These are phyloP conservation scores for Trametes sanguinea DNA, from an alignment of 768 basidiomycete species.

Conservation along the genomic window DNA sequence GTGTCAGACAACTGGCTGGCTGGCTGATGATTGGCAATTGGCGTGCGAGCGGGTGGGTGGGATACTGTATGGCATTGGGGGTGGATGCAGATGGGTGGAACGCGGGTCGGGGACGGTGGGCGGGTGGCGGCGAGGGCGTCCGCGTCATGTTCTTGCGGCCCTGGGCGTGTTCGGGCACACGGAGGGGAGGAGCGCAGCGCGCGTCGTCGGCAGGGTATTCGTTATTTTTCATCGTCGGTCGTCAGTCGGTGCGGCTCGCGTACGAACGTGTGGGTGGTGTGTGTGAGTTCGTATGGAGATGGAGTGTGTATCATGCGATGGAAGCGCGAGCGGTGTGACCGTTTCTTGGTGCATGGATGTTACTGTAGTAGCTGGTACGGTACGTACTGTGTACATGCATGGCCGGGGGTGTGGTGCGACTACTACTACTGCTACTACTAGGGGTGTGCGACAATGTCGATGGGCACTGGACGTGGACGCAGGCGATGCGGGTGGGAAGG, in stretches of 20 bases:
- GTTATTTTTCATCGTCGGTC: background rate
- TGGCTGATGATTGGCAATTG: constrained; percentile 9
- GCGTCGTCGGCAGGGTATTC: background rate
- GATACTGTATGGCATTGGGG: no score
- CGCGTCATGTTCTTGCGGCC: no score
- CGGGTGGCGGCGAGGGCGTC: background rate
- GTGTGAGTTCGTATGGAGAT: background rate
- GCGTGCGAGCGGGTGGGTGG: constrained; percentile 13
- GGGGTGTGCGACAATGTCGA: background rate
- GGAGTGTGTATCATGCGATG: constrained; percentile 3
- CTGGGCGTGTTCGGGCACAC: no score
- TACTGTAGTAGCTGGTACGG: background rate
- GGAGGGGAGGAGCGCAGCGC: no score
- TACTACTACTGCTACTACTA: no score
- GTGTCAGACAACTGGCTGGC: no score
- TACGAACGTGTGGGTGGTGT: no score
- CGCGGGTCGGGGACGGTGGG: constrained; percentile 2
- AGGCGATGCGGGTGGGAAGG: constrained; percentile 4
- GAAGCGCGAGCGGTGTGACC: background rate
- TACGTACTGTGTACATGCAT: no score
- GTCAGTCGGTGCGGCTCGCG: background rate
- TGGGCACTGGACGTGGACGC: background rate
- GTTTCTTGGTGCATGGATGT: background rate
- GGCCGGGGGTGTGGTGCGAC: no score
- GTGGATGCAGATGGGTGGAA: background rate